Evolutionary conservation across 345 rosid genomes (phyloP), one percentile per base, ranked within the genome.

Genomic region (Corchorus capsularis): DNA sequence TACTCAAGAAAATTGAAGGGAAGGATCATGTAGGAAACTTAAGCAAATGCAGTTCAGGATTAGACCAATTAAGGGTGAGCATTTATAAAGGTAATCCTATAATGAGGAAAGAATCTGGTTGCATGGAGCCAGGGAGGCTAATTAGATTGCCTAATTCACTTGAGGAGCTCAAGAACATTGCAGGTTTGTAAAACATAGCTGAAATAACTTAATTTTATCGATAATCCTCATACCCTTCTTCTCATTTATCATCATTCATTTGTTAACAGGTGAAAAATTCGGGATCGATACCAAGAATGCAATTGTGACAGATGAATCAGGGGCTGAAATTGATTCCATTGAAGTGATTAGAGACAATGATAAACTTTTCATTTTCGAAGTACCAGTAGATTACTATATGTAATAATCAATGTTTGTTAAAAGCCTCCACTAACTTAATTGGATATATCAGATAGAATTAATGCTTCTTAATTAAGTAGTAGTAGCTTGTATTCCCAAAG

Each of bases 261-360:
- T 19, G n/a, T 49, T 27, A 8, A 67, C 72, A 94, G 98, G 92
- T 57, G 87, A 85, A 27, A 94, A 88, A 85, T 78, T 94, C 35
- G 97, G 91, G 63, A 83, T 93, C 56, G 85, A 89, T 85, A 89
- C 88, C 55, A 79, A 77, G 22, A 86, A 82, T 79, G 81, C 82
- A 20, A 77, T 80, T 73, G 86, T 90, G 66, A 90, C 87, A 10
- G 83, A 94, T 80, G 91, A 82, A 85, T 93, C 81, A 80, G 97
- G 98, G 34, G 81, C 97, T 17, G 97, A 92, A 85, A 87, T 94
- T 52, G 98, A 93, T 77, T 86, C 85, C 64, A 83, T 88, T 71
- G 94, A 94, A 79, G 95, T 94, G 72, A 89, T 94, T 72, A 86
- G 98, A 84, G 97, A 94, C 75, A 85, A 89, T 52, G 98, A 94